These are phyloP conservation scores for Capronia epimyces DNA, from an alignment of 2,329 filamentous ascomycete species.

Conservation along the genomic window DNA sequence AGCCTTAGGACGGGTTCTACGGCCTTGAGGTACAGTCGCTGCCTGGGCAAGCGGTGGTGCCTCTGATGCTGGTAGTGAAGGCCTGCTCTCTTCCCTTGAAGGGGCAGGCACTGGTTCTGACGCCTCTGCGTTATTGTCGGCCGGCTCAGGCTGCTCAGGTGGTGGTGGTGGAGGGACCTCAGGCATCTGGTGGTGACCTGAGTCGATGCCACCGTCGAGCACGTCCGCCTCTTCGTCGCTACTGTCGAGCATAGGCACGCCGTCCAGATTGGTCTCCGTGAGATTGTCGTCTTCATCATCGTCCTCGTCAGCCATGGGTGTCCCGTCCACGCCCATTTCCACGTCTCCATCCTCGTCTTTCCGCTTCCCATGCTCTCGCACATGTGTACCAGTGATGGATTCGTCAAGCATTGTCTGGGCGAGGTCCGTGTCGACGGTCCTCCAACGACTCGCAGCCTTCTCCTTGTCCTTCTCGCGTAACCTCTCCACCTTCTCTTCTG, in stretches of 20 bases:
- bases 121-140: not conserved
- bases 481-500: slow-evolving; percentile 28
- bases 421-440: slow-evolving; percentile 14
- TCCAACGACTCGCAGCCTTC: slow-evolving; percentile 18
- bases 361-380: not conserved
- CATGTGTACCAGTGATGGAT: not conserved
- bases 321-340: slow-evolving; percentile 36
- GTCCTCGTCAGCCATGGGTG: slow-evolving; percentile 32
- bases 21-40: slow-evolving; percentile 7
- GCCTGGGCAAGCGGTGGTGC: not conserved
- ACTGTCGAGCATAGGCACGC: slow-evolving; percentile 44
- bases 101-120: not conserved
- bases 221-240: slow-evolving; percentile 49
- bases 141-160: not conserved
- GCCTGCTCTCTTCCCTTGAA: not conserved
- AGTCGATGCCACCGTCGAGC: slow-evolving; percentile 29
- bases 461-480: slow-evolving; percentile 36
- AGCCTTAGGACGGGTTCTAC: slow-evolving; percentile 15
- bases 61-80: not conserved
- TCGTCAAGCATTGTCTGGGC: not conserved
- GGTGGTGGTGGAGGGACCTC: not conserved
- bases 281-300: slow-evolving; percentile 41
- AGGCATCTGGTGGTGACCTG: not conserved
- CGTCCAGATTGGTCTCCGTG: slow-evolving; percentile 42
- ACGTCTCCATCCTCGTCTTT: slow-evolving; percentile 28